Percentiles rank a stretch among this genome's conserved stretches.
phyloP scores from a whole-genome alignment of 73 alveolate species.

The Tetrahymena elliotti region DNA sequence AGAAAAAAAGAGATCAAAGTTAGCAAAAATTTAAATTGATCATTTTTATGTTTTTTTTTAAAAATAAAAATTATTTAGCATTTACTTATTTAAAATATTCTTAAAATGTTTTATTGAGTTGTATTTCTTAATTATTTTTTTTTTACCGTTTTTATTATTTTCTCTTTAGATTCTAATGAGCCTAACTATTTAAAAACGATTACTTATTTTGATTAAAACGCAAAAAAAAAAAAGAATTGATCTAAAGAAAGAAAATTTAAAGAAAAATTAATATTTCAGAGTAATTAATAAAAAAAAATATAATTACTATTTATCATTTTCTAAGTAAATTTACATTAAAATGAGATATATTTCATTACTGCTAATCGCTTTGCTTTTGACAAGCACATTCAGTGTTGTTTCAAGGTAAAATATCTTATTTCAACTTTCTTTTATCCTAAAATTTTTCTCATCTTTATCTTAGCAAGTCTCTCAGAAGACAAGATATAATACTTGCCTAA shows the following conservation, averaged over 20 bases:
- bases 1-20: too few species aligned
- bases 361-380: background rate
- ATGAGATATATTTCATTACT: background rate
- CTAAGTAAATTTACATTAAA: background rate
- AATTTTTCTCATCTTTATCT: background rate
- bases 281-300: background rate
- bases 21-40: too few species aligned
- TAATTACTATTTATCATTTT: too few species aligned
- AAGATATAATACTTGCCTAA: background rate
- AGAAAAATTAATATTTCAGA: background rate
- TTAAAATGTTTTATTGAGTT: too few species aligned
- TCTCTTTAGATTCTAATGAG: background rate
- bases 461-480: background rate
- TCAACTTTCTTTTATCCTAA: background rate
- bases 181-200: background rate
- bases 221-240: background rate
- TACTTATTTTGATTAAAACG: background rate
- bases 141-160: background rate
- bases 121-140: too few species aligned
- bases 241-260: background rate
- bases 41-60: too few species aligned
- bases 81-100: too few species aligned
- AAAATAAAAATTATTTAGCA: too few species aligned
- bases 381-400: background rate
- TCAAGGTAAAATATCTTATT: background rate